Base-by-base conservation (phyloP, 192 early-diverging fungal species). In the Entophlyctis luteolus region DNA sequence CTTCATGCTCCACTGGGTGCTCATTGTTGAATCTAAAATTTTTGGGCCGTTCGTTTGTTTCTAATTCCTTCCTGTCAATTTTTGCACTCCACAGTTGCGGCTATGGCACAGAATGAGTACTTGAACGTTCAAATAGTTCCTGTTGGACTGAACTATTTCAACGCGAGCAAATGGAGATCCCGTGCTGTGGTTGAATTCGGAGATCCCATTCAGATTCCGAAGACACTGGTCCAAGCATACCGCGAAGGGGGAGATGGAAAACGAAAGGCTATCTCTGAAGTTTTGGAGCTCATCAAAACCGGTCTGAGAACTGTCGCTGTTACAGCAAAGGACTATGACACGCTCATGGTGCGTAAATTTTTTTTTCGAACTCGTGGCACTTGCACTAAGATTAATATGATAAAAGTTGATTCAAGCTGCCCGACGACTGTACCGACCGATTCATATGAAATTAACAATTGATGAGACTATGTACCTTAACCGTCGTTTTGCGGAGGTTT, bases 141-240 rank as follows among this genome's bases (percentile, higher is more conserved):
- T 23, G 83, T 86, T 2, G 91, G 93, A 3, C 79, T 98, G 33
- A 94, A 94, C 78, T 98, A 98, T 76, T 98, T 97, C 79, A 90
- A 98, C 74, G 89, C 96, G 27, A 74, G 84, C 71, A 80, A 89
- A 76, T 99, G 98, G 87, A 88, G 97, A 55, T 95, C 93, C 8
- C 89, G 94, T 55, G 94, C 95, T n/a, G 95, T 97, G 36, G 86
- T 98, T 37, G 95, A 99, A 75, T 99, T 93, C 83, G 94, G 97
- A 35, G 84, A 91, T 38, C 93, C 94, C 0, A 89, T 99, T 59
- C 81, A 85, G 12, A 83, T 99, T 4, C 75, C 88, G 10, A 63
- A 75, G 4, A 90, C 93, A 65, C 75, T 91, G 2, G 90, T 99
- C n/a, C 85, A 86, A 29, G 83, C 88, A 95, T 95, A 42, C 39